Conservation (phyloP, 495 filamentous ascomycete genomes). For the Penicillium salamii region DNA sequence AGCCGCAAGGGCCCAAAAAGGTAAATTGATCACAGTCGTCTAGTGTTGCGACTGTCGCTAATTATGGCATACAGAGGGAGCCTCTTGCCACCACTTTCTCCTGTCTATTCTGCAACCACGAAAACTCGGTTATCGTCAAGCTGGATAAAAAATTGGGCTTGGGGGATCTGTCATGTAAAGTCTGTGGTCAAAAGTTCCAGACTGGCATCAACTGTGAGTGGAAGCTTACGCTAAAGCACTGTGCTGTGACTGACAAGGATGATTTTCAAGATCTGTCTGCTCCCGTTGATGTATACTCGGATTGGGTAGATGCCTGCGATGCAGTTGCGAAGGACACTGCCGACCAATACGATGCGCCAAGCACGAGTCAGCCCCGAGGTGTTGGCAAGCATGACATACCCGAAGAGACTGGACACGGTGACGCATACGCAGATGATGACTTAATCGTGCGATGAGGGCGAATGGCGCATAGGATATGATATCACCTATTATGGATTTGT, state of each 20-base stretch:
- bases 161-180: slow-evolving; percentile 81
- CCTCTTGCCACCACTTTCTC: slow-evolving; percentile 84
- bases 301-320: slow-evolving; percentile 98
- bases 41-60: background rate
- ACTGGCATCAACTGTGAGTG: slow-evolving; percentile 87
- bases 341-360: slow-evolving; percentile 47
- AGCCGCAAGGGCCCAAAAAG: slow-evolving; percentile 82
- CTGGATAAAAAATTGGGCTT: slow-evolving; percentile 88
- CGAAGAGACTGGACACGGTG: slow-evolving; percentile 11
- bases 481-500: slow-evolving; percentile 7
- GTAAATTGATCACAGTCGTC: slow-evolving; percentile 37
- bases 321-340: slow-evolving; percentile 62
- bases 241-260: slow-evolving; percentile 3
- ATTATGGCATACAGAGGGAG: slow-evolving; percentile 58
- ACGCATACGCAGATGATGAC: slow-evolving; percentile 27
- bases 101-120: slow-evolving; percentile 98
- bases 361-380: slow-evolving; percentile 12
- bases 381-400: slow-evolving; percentile 20
- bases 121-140: slow-evolving; percentile 82
- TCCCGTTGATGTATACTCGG: slow-evolving; percentile 91
- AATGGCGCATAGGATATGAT: slow-evolving; percentile 19
- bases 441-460: slow-evolving; percentile 22
- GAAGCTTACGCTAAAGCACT: background rate
- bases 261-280: slow-evolving; percentile 69
- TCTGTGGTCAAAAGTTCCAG: slow-evolving; percentile 91